A percentile compares a stretch with the other conserved stretches of the same genome.
Evolutionary conservation across 148 eudicot genomes (phyloP).

Genomic region (Fagopyrum homotropicum): DNA sequence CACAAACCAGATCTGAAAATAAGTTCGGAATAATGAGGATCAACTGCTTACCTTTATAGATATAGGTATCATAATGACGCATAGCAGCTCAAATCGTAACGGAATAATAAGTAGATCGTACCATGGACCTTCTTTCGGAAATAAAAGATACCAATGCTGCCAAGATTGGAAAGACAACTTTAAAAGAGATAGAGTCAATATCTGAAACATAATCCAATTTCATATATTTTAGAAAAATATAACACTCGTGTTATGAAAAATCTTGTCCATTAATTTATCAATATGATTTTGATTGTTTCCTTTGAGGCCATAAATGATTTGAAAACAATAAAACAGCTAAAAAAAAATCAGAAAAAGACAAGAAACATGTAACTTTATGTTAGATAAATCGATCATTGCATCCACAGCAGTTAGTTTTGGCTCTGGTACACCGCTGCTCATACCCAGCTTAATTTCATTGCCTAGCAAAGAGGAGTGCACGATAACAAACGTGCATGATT

Average conservation of each 20-base stretch:
- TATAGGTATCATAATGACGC: slow-evolving; percentile 99
- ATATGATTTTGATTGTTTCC: slow-evolving; percentile 3
- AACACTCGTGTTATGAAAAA: too few species aligned
- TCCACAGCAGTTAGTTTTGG: slow-evolving; percentile 92
- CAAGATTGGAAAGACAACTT: slow-evolving; percentile 16
- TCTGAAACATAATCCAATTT: background rate
- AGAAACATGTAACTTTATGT: background rate
- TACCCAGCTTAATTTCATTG: slow-evolving; percentile 94
- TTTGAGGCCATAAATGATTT: too few species aligned
- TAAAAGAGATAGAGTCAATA: background rate
- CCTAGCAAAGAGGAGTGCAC: slow-evolving; percentile 32
- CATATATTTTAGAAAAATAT: too few species aligned
- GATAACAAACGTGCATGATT: background rate
- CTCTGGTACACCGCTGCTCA: slow-evolving; percentile 92
- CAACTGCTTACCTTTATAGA: slow-evolving; percentile 67
- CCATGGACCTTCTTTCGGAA: slow-evolving; percentile 90
- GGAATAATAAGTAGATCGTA: slow-evolving; percentile 83
- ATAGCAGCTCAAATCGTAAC: slow-evolving; percentile 90
- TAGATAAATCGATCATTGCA: slow-evolving; percentile 74
- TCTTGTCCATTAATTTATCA: too few species aligned
- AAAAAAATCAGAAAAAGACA: background rate
- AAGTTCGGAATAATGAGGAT: background rate
- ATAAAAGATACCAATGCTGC: slow-evolving; percentile 90
- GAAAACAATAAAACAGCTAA: too few species aligned
- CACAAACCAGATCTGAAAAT: background rate